Conservation (phyloP, 371 early-diverging fungal genomes). For the Circinella umbellata region DNA sequence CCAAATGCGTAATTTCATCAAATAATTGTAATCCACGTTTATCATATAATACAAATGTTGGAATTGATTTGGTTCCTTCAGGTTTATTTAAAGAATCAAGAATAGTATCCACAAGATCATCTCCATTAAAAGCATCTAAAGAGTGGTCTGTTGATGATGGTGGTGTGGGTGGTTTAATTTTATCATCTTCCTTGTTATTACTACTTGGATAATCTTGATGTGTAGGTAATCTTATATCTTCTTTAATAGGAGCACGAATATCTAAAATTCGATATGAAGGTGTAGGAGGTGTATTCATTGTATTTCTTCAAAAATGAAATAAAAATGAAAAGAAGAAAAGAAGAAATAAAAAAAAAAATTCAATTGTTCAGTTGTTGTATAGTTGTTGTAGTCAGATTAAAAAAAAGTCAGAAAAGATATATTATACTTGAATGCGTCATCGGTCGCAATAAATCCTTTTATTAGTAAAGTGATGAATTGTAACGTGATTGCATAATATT, state of each 20-base stretch:
- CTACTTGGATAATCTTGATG: not conserved
- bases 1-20: conserved; percentile 85
- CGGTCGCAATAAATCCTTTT: no score
- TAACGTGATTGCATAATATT: not conserved
- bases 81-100: conserved; percentile 46
- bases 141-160: conserved; percentile 33
- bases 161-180: conserved; percentile 33
- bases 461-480: not conserved
- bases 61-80: conserved; percentile 54
- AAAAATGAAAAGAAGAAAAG: not conserved
- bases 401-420: no score
- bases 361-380: no score
- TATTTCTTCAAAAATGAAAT: conserved; percentile 6
- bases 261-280: conserved; percentile 41
- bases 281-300: conserved; percentile 17
- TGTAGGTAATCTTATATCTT: conserved; percentile 9
- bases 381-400: no score
- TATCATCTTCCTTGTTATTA: not conserved
- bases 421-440: no score
- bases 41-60: conserved; percentile 84
- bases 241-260: conserved; percentile 19
- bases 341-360: not conserved
- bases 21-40: conserved; percentile 83
- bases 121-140: conserved; percentile 43
- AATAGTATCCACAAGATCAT: conserved; percentile 53